Evolutionary conservation across 768 basidiomycete species (phyloP).

Genomic region (Leccinellum luteum): DNA sequence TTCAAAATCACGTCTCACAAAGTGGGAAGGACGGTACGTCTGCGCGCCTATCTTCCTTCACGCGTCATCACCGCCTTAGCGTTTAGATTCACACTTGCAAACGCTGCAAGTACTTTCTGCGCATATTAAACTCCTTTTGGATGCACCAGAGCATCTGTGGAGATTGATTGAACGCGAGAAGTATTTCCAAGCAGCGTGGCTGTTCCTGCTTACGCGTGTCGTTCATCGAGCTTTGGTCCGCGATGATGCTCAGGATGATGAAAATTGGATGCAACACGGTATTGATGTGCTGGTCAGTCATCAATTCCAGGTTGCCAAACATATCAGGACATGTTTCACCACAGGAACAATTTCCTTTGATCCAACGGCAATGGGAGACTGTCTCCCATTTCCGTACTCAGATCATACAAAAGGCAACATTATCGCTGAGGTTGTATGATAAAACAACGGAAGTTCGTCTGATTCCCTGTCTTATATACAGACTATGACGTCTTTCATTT

Average conservation of each 20-base stretch:
- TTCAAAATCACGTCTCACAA: constrained; percentile 40
- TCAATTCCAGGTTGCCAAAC: neutral
- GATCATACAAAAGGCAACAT: constrained; percentile 73
- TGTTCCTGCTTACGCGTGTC: constrained; percentile 82
- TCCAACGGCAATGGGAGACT: constrained; percentile 91
- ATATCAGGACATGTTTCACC: neutral
- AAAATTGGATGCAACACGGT: constrained; percentile 54
- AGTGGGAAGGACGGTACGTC: constrained; percentile 44
- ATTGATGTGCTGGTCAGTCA: constrained; percentile 58
- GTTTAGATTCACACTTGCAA: constrained; percentile 55
- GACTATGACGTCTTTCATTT: neutral
- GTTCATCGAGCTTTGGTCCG: constrained; percentile 73
- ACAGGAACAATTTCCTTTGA: constrained; percentile 83
- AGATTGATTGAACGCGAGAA: constrained; percentile 76
- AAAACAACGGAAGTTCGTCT: constrained; percentile 48
- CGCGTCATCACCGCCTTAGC: constrained; percentile 1
- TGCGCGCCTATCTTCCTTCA: neutral
- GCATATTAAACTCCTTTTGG: constrained; percentile 86
- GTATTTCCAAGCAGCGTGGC: constrained; percentile 82
- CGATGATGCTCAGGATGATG: constrained; percentile 63
- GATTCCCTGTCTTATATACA: neutral
- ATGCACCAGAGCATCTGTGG: constrained; percentile 92
- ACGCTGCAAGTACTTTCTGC: constrained; percentile 76
- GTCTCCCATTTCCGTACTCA: constrained; percentile 85
- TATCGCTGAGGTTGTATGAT: constrained; percentile 48